These are phyloP conservation scores for Penicillium egyptiacum DNA, from an alignment of 495 filamentous ascomycete genomes.

Conservation along the genomic window DNA sequence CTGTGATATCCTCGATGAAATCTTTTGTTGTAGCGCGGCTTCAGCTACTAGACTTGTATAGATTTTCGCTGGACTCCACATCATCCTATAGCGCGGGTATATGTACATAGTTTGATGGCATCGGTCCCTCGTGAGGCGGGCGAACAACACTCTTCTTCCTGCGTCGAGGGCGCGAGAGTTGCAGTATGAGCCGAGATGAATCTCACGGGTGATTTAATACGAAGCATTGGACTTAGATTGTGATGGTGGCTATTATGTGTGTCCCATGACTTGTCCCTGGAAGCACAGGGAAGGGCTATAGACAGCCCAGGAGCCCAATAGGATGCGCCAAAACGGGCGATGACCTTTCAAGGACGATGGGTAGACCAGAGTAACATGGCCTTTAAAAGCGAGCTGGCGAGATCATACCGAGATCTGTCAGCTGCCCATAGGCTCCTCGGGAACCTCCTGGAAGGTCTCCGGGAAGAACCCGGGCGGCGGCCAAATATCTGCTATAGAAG, in stretches of 20 bases:
- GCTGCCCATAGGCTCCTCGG: conserved; percentile 29
- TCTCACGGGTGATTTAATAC: background rate
- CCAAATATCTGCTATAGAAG: conserved; percentile 50
- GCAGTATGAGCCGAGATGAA: background rate
- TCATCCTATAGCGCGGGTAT: background rate
- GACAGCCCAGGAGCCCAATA: background rate
- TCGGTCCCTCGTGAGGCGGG: background rate
- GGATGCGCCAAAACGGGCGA: background rate
- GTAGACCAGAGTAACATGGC: background rate
- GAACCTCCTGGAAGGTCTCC: conserved; percentile 41
- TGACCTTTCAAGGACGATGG: background rate
- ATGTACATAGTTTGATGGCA: background rate
- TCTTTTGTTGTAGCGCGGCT: background rate
- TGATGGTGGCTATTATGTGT: background rate
- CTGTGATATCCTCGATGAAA: background rate
- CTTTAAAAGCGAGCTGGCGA: conserved; percentile 2
- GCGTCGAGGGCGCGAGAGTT: background rate
- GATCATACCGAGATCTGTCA: conserved; percentile 16
- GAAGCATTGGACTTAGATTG: background rate
- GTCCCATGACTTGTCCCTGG: background rate
- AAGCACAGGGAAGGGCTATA: no score
- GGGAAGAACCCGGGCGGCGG: conserved; percentile 50
- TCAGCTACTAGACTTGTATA: background rate
- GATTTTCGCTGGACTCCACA: conserved; percentile 7
- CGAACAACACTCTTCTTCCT: background rate